phyloP scores from a whole-genome alignment of 768 basidiomycete genomes.

The Lepiota brunneoincarnata region DNA sequence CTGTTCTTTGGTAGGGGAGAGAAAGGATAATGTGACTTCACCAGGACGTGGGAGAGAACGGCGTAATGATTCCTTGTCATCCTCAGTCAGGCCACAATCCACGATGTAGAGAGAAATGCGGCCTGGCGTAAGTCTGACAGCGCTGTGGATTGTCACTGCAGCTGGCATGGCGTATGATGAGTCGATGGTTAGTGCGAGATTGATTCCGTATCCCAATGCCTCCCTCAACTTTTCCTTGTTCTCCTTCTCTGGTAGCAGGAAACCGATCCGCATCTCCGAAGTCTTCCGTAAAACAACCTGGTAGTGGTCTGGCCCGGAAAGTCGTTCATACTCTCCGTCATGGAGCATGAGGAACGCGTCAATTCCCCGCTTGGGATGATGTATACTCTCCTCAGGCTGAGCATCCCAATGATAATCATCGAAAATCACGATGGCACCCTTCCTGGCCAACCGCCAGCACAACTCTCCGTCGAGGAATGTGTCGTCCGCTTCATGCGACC shows the following conservation, averaged over 20 bases:
- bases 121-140: conserved; percentile 29
- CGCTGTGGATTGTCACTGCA: conserved; percentile 44
- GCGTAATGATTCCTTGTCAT: conserved; percentile 31
- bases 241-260: conserved; percentile 32
- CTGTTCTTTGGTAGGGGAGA: conserved; percentile 31
- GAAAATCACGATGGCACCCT: conserved; percentile 51
- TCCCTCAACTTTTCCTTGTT: conserved; percentile 4
- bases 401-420: conserved; percentile 57
- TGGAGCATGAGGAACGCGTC: conserved; percentile 55
- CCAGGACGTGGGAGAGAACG: conserved; percentile 22
- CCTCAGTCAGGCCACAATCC: conserved; percentile 39
- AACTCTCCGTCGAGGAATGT: conserved; percentile 61
- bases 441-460: conserved; percentile 51
- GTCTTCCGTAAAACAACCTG: conserved; percentile 54
- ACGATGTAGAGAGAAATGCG: conserved; percentile 49
- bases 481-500: conserved; percentile 58
- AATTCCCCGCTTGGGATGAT: conserved; percentile 56
- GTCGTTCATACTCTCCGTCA: conserved; percentile 40
- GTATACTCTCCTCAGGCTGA: conserved; percentile 43
- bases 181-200: conserved; percentile 43
- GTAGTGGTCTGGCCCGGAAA: conserved; percentile 37
- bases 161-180: conserved; percentile 45
- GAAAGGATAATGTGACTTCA: conserved; percentile 40
- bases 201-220: conserved; percentile 43
- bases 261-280: conserved; percentile 51